Base-by-base conservation (phyloP, 805 yeast species). In the Helenozyma baotianmanensis region DNA sequence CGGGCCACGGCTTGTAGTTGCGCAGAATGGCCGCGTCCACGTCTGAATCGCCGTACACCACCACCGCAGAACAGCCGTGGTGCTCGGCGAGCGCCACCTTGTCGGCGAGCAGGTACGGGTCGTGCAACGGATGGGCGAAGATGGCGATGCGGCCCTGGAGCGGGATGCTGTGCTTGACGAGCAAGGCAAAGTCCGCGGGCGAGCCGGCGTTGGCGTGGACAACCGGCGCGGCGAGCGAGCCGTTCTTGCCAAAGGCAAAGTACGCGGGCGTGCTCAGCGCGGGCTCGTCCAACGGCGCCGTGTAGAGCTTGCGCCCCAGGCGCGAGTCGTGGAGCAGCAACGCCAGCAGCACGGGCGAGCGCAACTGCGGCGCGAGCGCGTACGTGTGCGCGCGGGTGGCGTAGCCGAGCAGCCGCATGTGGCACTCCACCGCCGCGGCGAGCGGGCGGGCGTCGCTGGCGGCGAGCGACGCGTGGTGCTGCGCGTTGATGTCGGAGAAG, bases 121-220 rank as follows among this genome's bases (percentile, higher is more conserved):
- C 24, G 4, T 9, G 13, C 8, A 32, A 32, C 3, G 39, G 28
- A 27, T 45, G 50, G n/a, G 42, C 31, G 14, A 59, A 50, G 9
- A 66, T 49, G 11, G 55, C 63, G 21, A 63, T 53, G 32, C 54
- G 59, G 12, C 45, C 53, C 5, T 31, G 29, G 1, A 57, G 39
- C 13, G 38, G 33, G 12, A 57, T 39, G 1, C 46, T 46, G 21
- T 53, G 39, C 9, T 45, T 34, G 9, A 27, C 14, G 18, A 64
- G 36, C 3, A 43, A 25, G 4, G 35, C 39, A 29, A 52, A 61
- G 33, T 66, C 72, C 2, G 45, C 48, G 2, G 40, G 38, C 2
- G 45, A 30, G 4, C 68, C 71, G n/a, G 47, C 42, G 33, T 60
- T 57, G 7, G 47, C 65, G 45, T 32, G 60, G 2, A 64, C 35